These are phyloP conservation scores for Anisogramma anomala DNA, from an alignment of 2,329 filamentous ascomycete species.

Conservation along the genomic window DNA sequence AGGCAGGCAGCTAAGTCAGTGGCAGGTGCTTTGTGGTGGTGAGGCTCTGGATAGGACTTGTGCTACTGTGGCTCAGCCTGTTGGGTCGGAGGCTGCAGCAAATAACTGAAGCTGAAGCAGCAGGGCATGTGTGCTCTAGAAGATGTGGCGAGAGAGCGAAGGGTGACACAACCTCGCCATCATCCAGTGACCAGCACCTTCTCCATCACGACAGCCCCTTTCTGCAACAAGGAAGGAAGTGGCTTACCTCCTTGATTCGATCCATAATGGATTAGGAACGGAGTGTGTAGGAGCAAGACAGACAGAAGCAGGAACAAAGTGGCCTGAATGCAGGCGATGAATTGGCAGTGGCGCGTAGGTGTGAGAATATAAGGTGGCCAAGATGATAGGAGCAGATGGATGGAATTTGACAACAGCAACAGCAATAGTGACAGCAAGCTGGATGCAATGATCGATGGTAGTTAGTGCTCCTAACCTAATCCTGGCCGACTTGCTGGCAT, in stretches of 20 bases:
- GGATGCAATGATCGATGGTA: no score
- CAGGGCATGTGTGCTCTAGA: background rate
- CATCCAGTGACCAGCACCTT: constrained; percentile 1
- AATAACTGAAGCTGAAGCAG: background rate
- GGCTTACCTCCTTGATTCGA: constrained; percentile 77
- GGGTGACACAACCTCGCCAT: constrained; percentile 1
- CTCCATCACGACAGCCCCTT: constrained; percentile 1
- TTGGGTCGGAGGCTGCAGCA: constrained; percentile 4
- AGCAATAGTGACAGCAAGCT: no score
- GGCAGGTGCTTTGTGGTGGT: background rate
- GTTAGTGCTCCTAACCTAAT: constrained; percentile 15
- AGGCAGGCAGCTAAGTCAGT: background rate
- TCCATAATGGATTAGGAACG: constrained; percentile 57
- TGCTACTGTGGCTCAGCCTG: background rate
- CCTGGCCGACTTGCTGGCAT: constrained; percentile 13
- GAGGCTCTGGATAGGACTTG: background rate
- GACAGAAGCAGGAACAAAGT: background rate
- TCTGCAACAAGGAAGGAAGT: constrained; percentile 1
- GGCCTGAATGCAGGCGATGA: background rate
- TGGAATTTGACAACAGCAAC: no score
- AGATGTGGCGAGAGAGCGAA: constrained; percentile 1
- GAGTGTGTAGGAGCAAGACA: constrained; percentile 1
- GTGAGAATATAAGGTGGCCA: constrained; percentile 16
- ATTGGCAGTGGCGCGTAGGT: constrained; percentile 17
- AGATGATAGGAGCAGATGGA: constrained; percentile 5